These are phyloP conservation scores for Magnusiomyces tetraspermus DNA, from an alignment of 1,139 yeast genomes.

Conservation along the genomic window DNA sequence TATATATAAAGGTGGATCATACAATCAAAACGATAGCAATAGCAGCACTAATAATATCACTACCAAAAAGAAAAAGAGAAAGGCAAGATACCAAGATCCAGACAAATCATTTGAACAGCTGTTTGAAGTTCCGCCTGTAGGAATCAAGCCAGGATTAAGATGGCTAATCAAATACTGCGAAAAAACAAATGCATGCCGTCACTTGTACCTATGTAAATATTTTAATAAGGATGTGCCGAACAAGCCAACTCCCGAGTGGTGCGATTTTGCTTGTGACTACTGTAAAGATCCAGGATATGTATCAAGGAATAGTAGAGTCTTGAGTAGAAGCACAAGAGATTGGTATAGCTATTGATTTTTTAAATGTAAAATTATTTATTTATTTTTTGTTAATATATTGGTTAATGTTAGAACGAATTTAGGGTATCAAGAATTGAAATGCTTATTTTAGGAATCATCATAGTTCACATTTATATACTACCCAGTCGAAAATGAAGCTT, in stretches of 20 bases:
- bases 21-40: not conserved
- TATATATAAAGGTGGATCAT: not conserved
- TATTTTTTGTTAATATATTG: not conserved
- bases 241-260: conserved; percentile 19
- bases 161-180: conserved; percentile 77
- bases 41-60: not conserved
- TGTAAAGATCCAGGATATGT: conserved; percentile 22
- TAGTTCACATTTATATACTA: too few species aligned
- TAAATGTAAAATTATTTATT: not conserved
- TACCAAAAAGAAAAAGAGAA: not conserved
- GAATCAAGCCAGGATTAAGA: conserved; percentile 22
- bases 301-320: conserved; percentile 6
- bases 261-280: conserved; percentile 30
- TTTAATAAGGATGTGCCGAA: conserved; percentile 49
- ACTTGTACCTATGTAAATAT: conserved; percentile 68
- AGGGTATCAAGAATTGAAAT: too few species aligned
- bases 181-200: conserved; percentile 67
- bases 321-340: conserved; percentile 3
- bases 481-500: too few species aligned
- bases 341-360: not conserved
- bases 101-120: not conserved
- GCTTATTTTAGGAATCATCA: too few species aligned
- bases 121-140: not conserved
- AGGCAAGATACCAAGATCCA: not conserved
- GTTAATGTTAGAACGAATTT: too few species aligned